Percentiles rank a stretch among this genome's conserved stretches.
Evolutionary conservation across 1,139 yeast genomes (phyloP).

Genomic region (Pneumocystis sp.): DNA sequence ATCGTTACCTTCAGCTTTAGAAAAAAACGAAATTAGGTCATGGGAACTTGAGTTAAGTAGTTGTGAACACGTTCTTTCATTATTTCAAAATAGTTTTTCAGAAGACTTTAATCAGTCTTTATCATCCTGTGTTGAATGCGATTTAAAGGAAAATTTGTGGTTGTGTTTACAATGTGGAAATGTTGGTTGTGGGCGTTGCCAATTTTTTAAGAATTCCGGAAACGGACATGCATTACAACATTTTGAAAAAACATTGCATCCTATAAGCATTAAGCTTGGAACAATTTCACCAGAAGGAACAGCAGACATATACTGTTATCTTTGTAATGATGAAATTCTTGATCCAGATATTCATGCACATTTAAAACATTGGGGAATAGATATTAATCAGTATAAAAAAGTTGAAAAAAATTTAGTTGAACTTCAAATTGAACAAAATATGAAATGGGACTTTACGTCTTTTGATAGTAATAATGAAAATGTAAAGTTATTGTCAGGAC

Average conservation of each 20-base stretch:
- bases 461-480: slow-evolving; percentile 49
- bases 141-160: slow-evolving; percentile 69
- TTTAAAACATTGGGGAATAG: slow-evolving; percentile 52
- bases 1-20: slow-evolving; percentile 48
- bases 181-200: slow-evolving; percentile 85
- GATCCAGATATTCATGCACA: slow-evolving; percentile 45
- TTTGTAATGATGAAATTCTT: slow-evolving; percentile 75
- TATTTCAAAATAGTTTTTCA: slow-evolving; percentile 28
- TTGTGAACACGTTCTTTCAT: slow-evolving; percentile 55
- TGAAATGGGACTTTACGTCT: slow-evolving; percentile 84
- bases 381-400: slow-evolving; percentile 39
- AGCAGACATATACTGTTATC: slow-evolving; percentile 75
- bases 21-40: slow-evolving; percentile 60
- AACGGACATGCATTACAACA: slow-evolving; percentile 80
- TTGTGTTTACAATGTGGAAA: slow-evolving; percentile 79
- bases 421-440: slow-evolving; percentile 70
- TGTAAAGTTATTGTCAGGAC: slow-evolving; percentile 50
- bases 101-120: slow-evolving; percentile 20
- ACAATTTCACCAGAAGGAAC: slow-evolving; percentile 54
- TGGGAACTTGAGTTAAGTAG: slow-evolving; percentile 84
- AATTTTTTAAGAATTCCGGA: slow-evolving; percentile 73
- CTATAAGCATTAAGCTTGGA: slow-evolving; percentile 80
- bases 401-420: slow-evolving; percentile 83
- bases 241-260: slow-evolving; percentile 42
- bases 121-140: slow-evolving; percentile 50